phyloP scores from a whole-genome alignment of 2,329 filamentous ascomycete species.

The Curvularia lunata region DNA sequence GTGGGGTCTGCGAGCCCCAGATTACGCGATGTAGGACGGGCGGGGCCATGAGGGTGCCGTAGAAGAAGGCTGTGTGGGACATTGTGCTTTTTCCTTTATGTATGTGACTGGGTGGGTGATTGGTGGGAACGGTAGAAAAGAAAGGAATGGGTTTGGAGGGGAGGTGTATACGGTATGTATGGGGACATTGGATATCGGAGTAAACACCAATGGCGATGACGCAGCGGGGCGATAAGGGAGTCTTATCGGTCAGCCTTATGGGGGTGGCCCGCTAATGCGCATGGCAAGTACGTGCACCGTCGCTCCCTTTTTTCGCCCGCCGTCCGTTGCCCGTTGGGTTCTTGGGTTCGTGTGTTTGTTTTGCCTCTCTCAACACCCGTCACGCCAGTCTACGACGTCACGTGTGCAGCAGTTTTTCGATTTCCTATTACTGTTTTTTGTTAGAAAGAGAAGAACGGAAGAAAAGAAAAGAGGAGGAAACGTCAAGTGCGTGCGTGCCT shows the following conservation, averaged over 20 bases:
- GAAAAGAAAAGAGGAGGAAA: neutral
- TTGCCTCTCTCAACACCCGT: no score
- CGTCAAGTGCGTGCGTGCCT: neutral
- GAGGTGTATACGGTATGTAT: no score
- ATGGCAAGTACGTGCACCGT: neutral
- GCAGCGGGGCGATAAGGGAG: neutral
- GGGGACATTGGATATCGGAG: no score
- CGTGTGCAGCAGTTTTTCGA: neutral
- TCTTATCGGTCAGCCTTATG: neutral
- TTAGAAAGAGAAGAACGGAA: neutral
- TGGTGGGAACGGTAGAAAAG: no score
- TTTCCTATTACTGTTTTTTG: neutral
- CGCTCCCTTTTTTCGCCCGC: neutral
- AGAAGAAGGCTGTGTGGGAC: slow-evolving; percentile 67
- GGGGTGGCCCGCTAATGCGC: neutral
- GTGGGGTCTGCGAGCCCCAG: slow-evolving; percentile 64
- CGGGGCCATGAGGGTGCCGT: slow-evolving; percentile 80
- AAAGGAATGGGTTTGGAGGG: neutral
- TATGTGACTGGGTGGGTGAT: neutral
- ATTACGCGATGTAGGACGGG: slow-evolving; percentile 86
- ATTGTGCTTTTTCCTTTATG: slow-evolving; percentile 21
- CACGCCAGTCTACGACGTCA: slow-evolving; percentile 8
- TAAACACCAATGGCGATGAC: neutral
- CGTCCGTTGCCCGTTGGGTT: neutral
- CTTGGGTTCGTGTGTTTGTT: neutral